These are phyloP conservation scores for Neohortaea acidophila DNA, from an alignment of 495 filamentous ascomycete species.

Conservation along the genomic window DNA sequence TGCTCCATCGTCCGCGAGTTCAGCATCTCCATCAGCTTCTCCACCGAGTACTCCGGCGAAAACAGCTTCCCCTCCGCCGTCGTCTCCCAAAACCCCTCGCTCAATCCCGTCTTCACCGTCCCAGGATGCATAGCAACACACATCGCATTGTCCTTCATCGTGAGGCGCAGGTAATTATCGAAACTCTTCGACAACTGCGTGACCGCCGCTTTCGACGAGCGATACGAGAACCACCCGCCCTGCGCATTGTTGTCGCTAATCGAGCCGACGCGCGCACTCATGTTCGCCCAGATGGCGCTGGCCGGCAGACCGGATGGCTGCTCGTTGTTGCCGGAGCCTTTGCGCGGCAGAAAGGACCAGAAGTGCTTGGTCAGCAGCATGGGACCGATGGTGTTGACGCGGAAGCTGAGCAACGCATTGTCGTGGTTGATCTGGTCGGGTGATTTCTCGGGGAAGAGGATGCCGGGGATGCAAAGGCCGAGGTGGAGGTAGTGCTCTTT, in stretches of 20 bases:
- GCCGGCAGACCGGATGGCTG: conserved; percentile 9
- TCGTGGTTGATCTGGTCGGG: conserved; percentile 44
- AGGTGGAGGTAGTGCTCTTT: conserved; percentile 45
- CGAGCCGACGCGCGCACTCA: conserved; percentile 64
- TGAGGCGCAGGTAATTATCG: conserved; percentile 46
- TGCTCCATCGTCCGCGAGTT: conserved; percentile 33
- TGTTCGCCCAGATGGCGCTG: conserved; percentile 49
- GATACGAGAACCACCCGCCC: conserved; percentile 32
- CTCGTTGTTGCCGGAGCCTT: conserved; percentile 20
- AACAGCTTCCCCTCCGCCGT: conserved; percentile 47
- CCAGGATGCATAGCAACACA: conserved; percentile 66
- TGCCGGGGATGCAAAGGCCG: conserved; percentile 53
- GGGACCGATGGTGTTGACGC: conserved; percentile 57
- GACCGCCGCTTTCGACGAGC: conserved; percentile 36
- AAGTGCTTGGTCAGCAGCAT: conserved; percentile 66
- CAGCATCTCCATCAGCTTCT: conserved; percentile 42
- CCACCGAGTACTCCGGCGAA: conserved; percentile 44
- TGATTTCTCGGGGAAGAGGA: conserved; percentile 61
- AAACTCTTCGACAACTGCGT: conserved; percentile 56
- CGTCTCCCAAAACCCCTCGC: conserved; percentile 51
- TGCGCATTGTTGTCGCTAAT: conserved; percentile 39
- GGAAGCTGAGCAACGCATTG: conserved; percentile 44
- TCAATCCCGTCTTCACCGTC: conserved; percentile 63
- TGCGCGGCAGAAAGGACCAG: conserved; percentile 44
- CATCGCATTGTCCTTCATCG: conserved; percentile 43